Evolutionary conservation across 2,329 filamentous ascomycete genomes (phyloP), one percentile per base, ranked within the genome.

Genomic region (Ustulina deusta): DNA sequence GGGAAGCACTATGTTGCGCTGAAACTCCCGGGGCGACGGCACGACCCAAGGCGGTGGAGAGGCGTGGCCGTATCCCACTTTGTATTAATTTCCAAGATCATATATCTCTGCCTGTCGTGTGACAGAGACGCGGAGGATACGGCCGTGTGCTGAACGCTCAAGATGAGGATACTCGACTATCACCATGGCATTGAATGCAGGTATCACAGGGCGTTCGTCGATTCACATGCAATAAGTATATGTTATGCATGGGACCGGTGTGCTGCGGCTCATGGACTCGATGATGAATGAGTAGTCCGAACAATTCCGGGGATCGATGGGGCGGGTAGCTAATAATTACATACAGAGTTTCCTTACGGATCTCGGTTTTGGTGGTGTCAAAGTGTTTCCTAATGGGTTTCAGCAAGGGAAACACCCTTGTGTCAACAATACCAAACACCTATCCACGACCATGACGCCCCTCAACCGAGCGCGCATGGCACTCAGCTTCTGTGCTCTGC

Each of bases 21-120:
- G 61, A 40, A 63, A 61, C 49, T 59, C 65, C 68, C 68, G 56
- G 54, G 29, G 36, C 55, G 44, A 44, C 40, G 62, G 65, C 56
- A 65, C 65, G 59, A 66, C 62, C 55, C 54, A 40, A 32, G 54
- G 27, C 44, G 22, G 54, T 59, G 56, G 42, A 59, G 29, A 48
- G 40, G 42, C 42, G 25, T 51, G n/a, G 25, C 58, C 34, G 27
- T 52, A 38, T 63, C 40, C 49, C 60, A 11, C 56, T 38, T 66
- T 17, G 46, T 15, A 42, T 64, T 61, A 61, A 63, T 69, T 63
- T 63, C 49, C 11, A 36, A 62, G n/a, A 48, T 49, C 17, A 55
- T 65, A 62, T 42, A 59, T 58, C 22, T 44, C 4, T 42, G 40
- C 7, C 44, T 63, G 60, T 51, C 34, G 67, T 64, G 64, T 67